These are phyloP conservation scores for Pistacia atlantica DNA, from an alignment of 345 rosid species.

Conservation along the genomic window DNA sequence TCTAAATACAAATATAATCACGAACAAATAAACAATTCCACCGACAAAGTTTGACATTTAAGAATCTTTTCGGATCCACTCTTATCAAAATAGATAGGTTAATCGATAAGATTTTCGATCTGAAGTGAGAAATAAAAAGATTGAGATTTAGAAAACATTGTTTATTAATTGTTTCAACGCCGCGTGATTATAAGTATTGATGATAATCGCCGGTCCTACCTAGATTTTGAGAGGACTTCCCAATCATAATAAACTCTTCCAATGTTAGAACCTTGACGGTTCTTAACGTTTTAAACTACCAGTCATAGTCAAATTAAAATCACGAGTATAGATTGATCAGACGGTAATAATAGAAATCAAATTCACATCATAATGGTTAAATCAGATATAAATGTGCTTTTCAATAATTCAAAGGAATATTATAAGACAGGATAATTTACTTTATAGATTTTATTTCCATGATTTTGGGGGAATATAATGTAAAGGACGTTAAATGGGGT, in stretches of 20 bases:
- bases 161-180: not conserved
- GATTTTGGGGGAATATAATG: not conserved
- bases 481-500: slow-evolving; percentile 7
- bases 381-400: not conserved
- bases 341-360: not conserved
- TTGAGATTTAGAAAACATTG: too few species aligned
- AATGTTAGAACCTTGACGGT: not conserved
- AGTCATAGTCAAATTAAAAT: slow-evolving; percentile 6
- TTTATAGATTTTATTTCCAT: not conserved
- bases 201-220: not conserved
- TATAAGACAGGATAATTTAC: not conserved
- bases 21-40: too few species aligned
- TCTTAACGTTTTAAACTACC: not conserved
- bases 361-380: not conserved
- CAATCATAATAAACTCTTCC: slow-evolving; percentile 7
- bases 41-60: too few species aligned
- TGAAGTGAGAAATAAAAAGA: too few species aligned
- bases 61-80: too few species aligned
- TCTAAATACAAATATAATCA: too few species aligned
- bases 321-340: not conserved
- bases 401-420: not conserved
- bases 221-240: not conserved
- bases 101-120: too few species aligned
- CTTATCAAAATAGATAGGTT: too few species aligned
- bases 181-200: not conserved